Evolutionary conservation across 2,329 filamentous ascomycete species (phyloP), one percentile per base, ranked within the genome.

Genomic region (Colletotrichum tropicicola): DNA sequence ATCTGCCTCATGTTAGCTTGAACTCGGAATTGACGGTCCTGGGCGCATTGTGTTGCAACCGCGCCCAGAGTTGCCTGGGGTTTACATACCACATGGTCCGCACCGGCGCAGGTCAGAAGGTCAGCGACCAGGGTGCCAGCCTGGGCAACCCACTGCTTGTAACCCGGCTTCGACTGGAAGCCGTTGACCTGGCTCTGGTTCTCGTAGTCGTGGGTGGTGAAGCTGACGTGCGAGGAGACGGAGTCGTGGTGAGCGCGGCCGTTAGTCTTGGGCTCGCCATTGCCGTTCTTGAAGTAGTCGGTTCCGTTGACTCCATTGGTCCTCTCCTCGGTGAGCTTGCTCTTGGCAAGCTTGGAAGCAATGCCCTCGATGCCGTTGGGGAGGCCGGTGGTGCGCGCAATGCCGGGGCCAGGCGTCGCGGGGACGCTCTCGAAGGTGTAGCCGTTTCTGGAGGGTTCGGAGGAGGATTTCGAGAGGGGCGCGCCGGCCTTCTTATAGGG

Each of bases 81-180:
- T 35, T 15, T 58, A 80, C 79, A 70, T 79, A 70, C 69, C 66
- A 96, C 91, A 79, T 98, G 96, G 77, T 99, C 95, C 47, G 96
- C 94, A 69, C 96, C 96, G 68, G 96, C 95, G 79, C 94, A 98
- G 41, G 94, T 98, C 69, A 99, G 85, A 45, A 99, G 88, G 76
- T 98, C 94, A 53, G 96, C 96, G 51, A 99, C 92, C 61, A 99
- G 86, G 28, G 94, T 98, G 65, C 96, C 96, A 43, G 96, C 94
- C 81, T 98, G 96, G 21, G 96, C 96, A 68, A 99, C 95, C 96
- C 96, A 99, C 81, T 97, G 93, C 82, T 96, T 96, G 79, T 99
- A 99, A 53, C 96, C 96, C 7, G 94, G 93, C 75, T 95, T 94
- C 19, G 93, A 90, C 76, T 93, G 88, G 76, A 91, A 84, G 72